Conservation (phyloP, 495 filamentous ascomycete species). For the Clohesyomyces aquaticus region DNA sequence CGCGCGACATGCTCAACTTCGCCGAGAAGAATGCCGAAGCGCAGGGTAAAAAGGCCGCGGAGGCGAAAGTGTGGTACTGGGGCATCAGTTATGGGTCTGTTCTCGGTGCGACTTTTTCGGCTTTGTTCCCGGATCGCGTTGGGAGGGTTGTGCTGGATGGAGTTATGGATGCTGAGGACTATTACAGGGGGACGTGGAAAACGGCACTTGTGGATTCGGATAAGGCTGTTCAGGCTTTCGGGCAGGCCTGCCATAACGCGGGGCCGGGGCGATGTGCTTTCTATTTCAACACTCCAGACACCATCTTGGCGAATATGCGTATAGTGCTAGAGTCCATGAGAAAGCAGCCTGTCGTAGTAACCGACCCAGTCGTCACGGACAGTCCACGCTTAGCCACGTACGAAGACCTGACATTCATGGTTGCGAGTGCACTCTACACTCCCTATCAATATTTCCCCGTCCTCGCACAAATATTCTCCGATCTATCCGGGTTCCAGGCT, state of each 20-base stretch:
- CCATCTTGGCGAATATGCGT: no score
- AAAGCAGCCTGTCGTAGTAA: no score
- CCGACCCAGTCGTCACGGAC: no score
- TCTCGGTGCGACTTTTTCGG: constrained; percentile 51
- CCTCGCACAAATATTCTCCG: no score
- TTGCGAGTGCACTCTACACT: no score
- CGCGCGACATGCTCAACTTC: constrained; percentile 3
- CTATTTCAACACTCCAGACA: no score
- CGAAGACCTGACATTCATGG: no score
- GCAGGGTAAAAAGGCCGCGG: not conserved
- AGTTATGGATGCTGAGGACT: constrained; percentile 51
- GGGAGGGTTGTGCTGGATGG: constrained; percentile 56
- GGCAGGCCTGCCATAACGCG: not conserved
- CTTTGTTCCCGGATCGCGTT: constrained; percentile 57
- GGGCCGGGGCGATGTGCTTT: not conserved
- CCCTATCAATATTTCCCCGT: no score
- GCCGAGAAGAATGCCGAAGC: not conserved
- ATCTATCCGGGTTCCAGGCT: no score
- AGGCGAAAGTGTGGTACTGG: constrained; percentile 40
- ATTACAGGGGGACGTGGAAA: not conserved
- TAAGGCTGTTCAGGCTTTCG: not conserved
- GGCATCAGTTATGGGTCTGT: constrained; percentile 41
- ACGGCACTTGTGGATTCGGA: not conserved
- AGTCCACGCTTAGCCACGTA: no score
- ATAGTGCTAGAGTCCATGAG: no score